Percentiles rank a stretch among this genome's conserved stretches.
Conservation (phyloP, 164 flowering plant species). For the Vitis amurensis region DNA sequence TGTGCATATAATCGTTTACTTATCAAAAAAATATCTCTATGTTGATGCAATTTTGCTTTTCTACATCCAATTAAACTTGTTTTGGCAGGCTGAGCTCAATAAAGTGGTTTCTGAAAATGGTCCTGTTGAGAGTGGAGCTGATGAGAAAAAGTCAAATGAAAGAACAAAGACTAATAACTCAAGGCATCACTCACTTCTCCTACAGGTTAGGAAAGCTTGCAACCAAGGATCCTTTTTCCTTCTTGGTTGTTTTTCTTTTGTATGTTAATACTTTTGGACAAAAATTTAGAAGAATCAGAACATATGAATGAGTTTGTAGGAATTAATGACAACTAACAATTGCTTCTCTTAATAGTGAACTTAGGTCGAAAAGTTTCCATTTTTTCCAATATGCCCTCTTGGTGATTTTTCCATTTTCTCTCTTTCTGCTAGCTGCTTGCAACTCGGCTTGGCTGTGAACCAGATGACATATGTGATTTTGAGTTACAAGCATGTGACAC, state of each 20-base stretch:
- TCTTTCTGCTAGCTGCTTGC: conserved; percentile 67
- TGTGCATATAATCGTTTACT: too few species aligned
- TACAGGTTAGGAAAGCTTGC: conserved; percentile 50
- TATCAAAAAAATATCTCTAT: neutral
- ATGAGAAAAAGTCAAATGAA: conserved; percentile 32
- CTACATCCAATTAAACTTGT: too few species aligned
- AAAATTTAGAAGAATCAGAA: neutral
- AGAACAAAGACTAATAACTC: conserved; percentile 22
- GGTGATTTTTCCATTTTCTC: neutral
- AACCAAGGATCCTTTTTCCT: neutral
- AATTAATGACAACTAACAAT: neutral
- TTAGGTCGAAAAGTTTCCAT: neutral
- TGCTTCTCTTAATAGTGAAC: too few species aligned
- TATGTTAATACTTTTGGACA: neutral
- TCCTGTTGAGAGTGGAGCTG: conserved; percentile 35
- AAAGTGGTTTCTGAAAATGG: conserved; percentile 53
- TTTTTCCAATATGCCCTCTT: neutral
- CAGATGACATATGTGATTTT: conserved; percentile 88
- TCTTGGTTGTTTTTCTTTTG: neutral
- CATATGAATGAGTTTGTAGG: neutral
- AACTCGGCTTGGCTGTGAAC: conserved; percentile 62
- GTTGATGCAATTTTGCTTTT: neutral
- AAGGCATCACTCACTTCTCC: too few species aligned
- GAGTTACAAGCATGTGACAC: conserved; percentile 97
- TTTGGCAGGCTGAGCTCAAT: conserved; percentile 78